Evolutionary conservation across 441 rosid species (phyloP).

Genomic region (Syzygium malaccense): DNA sequence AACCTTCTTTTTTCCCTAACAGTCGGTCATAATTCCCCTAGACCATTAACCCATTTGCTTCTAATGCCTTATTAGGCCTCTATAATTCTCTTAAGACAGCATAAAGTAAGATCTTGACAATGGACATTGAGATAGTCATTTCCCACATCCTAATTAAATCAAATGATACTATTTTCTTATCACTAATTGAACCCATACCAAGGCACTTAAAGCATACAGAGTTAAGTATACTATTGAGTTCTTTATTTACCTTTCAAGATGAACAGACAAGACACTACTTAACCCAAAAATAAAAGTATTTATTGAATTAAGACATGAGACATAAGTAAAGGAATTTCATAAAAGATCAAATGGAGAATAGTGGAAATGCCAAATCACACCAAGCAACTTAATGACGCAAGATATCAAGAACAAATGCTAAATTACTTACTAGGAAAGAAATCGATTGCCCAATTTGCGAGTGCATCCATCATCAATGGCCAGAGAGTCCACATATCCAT

Average conservation of each 20-base stretch:
- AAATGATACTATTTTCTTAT: neutral
- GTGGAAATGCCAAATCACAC: neutral
- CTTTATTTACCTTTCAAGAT: neutral
- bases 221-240: neutral
- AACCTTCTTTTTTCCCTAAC: neutral
- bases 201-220: neutral
- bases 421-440: conserved; percentile 80
- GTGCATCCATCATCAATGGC: conserved; percentile 92
- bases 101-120: neutral
- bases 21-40: neutral
- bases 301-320: neutral
- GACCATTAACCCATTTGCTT: neutral
- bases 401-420: neutral
- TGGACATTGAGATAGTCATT: neutral
- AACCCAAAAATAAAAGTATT: neutral
- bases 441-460: conserved; percentile 96
- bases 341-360: neutral
- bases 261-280: neutral
- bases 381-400: neutral
- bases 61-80: neutral
- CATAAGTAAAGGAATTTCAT: neutral
- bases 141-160: neutral
- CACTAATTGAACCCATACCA: neutral
- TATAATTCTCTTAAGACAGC: neutral
- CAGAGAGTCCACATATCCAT: conserved; percentile 97